Conservation (phyloP, 176 grass and related monocot species). For the Pharus latifolius region DNA sequence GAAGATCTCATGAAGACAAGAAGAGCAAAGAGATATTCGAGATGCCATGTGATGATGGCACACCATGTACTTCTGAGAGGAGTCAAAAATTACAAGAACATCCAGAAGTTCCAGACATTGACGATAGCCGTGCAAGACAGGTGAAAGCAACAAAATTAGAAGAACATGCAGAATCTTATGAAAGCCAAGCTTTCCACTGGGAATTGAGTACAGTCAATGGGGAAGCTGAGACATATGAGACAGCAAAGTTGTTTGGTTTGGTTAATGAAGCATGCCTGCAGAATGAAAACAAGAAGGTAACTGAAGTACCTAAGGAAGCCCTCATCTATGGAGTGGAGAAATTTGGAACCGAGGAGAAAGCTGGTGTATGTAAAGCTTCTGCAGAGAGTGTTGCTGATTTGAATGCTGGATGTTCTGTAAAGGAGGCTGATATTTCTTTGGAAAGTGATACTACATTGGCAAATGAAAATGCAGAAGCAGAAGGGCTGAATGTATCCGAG, state of each 20-base stretch:
- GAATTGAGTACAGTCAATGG: not conserved
- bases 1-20: constrained; percentile 11
- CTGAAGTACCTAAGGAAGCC: constrained; percentile 3
- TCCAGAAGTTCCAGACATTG: constrained; percentile 1
- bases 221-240: not conserved
- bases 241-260: constrained; percentile 19
- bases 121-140: constrained; percentile 12
- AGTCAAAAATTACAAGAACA: constrained; percentile 14
- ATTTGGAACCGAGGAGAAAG: constrained; percentile 8
- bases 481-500: constrained; percentile 1
- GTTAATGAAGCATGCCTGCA: constrained; percentile 17
- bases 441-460: not conserved
- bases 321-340: constrained; percentile 11
- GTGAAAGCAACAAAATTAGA: constrained; percentile 10
- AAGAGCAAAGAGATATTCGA: constrained; percentile 23
- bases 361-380: constrained; percentile 3
- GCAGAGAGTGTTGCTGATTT: constrained; percentile 13
- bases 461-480: constrained; percentile 16
- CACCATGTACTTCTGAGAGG: not conserved
- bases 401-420: constrained; percentile 17
- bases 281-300: constrained; percentile 17
- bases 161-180: constrained; percentile 10
- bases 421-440: constrained; percentile 10
- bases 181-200: not conserved
- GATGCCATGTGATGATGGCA: constrained; percentile 18